Conservation (phyloP, 495 filamentous ascomycete genomes). For the Staphylotrichum tortipilum region DNA sequence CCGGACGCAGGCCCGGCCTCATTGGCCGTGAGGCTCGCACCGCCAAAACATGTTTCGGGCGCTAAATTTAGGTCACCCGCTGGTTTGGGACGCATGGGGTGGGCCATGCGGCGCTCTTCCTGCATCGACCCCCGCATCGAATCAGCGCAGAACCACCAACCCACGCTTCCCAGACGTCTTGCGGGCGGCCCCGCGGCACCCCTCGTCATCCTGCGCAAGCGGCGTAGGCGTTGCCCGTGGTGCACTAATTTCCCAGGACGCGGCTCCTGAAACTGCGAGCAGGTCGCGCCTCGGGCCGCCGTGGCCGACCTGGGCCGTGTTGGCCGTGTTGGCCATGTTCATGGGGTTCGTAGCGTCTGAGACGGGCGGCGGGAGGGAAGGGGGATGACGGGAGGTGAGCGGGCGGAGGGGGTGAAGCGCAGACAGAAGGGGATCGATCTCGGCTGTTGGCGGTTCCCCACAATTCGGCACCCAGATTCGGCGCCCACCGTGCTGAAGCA, state of each 20-base stretch:
- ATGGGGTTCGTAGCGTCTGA: background rate
- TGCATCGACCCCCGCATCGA: background rate
- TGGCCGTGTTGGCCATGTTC: slow-evolving; percentile 2
- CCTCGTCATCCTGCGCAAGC: background rate
- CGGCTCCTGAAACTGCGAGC: background rate
- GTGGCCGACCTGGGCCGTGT: no score
- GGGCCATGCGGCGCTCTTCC: slow-evolving; percentile 10
- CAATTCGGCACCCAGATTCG: no score
- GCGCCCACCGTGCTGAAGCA: no score
- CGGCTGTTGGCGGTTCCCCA: no score
- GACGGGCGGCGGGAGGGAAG: no score
- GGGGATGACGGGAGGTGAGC: no score
- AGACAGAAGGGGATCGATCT: no score
- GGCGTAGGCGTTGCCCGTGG: background rate
- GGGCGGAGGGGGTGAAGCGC: no score
- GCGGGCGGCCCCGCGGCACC: no score
- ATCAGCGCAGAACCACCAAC: slow-evolving; percentile 6
- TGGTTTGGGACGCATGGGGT: background rate
- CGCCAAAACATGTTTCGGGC: slow-evolving; percentile 9
- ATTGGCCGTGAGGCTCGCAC: slow-evolving; percentile 3
- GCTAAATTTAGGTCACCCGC: slow-evolving; percentile 14
- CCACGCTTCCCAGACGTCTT: background rate
- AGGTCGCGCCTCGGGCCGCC: no score
- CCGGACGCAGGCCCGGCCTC: background rate
- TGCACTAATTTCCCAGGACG: background rate